phyloP scores from a whole-genome alignment of 2,329 filamentous ascomycete genomes.

The Sclerotinia subarctica region DNA sequence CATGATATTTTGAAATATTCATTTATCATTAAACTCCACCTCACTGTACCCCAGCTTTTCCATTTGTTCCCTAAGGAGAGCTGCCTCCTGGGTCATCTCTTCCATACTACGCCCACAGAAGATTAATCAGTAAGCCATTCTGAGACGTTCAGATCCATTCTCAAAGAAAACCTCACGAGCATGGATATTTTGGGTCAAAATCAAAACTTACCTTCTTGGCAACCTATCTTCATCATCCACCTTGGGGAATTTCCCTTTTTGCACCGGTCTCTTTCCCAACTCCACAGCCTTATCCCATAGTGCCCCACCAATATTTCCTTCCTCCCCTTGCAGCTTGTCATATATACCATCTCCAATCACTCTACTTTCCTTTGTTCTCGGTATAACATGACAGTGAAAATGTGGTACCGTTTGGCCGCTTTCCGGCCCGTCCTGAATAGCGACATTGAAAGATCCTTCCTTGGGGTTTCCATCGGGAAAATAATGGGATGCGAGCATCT shows the following conservation, averaged over 20 bases:
- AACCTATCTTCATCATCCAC: constrained; percentile 69
- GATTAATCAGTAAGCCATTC: neutral
- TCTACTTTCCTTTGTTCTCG: constrained; percentile 55
- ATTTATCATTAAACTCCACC: neutral
- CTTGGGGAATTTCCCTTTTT: constrained; percentile 59
- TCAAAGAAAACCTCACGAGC: too few species aligned
- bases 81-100: constrained; percentile 79
- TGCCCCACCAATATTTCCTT: constrained; percentile 75
- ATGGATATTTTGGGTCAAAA: neutral
- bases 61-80: constrained; percentile 39
- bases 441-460: constrained; percentile 82
- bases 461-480: constrained; percentile 55
- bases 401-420: constrained; percentile 94
- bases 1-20: fast-evolving
- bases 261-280: constrained; percentile 46
- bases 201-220: constrained; percentile 46
- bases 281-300: constrained; percentile 65
- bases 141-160: neutral
- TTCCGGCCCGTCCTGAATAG: constrained; percentile 87
- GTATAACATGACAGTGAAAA: constrained; percentile 90
- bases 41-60: constrained; percentile 6
- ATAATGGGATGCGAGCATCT: constrained; percentile 63
- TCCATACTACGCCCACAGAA: constrained; percentile 46
- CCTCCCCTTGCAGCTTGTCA: constrained; percentile 75
- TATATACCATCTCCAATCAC: constrained; percentile 72